Base-by-base conservation (phyloP, 305 asterid genomes). In the Solanum hybrid region DNA sequence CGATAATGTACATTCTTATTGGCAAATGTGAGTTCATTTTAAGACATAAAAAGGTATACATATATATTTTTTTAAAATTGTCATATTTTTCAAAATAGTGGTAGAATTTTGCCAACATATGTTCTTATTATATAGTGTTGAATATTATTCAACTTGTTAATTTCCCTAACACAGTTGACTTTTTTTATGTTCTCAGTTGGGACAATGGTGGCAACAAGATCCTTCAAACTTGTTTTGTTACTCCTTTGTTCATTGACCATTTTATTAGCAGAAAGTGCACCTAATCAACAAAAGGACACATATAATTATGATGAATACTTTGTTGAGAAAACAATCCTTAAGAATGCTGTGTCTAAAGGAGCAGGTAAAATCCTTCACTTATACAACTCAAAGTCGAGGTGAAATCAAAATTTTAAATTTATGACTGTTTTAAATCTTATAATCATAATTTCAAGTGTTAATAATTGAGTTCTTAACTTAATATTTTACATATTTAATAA, bases 361-460 rank as follows among this genome's bases (percentile, higher is more conserved):
- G 84, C 51, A 34, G 84, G 84, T 35, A 77, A 16, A 77, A 1
- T 77, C 2, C 8, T 34, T 34, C 83, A 31, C n/a, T 75, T 35
- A 75, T 2, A 26, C 18, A 67, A 67, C 9, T 51, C n/a, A 51
- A 0, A 51, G 9, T 0, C 67, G 1, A 16, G 67, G n/a, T 0
- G 67, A 51, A 51, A 4, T 16, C n/a, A 51, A 0, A 51, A 51
- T 51, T 51, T 46, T 42, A 5, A n/a, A n/a, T n/a, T n/a, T n/a
- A n/a, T n/a, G n/a, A n/a, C n/a, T n/a, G n/a, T n/a, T n/a, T n/a
- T n/a, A n/a, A n/a, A n/a, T n/a, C n/a, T n/a, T n/a, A n/a, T 57
- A 57, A 57, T 0, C 0, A 57, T 6, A 0, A 18, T 14, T 51
- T 51, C 67, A 51, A 61, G 28, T 46, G 0, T 5, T 46, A 13